Evolutionary conservation across 2,329 filamentous ascomycete species (phyloP).

Genomic region (Aspergillus ruber): DNA sequence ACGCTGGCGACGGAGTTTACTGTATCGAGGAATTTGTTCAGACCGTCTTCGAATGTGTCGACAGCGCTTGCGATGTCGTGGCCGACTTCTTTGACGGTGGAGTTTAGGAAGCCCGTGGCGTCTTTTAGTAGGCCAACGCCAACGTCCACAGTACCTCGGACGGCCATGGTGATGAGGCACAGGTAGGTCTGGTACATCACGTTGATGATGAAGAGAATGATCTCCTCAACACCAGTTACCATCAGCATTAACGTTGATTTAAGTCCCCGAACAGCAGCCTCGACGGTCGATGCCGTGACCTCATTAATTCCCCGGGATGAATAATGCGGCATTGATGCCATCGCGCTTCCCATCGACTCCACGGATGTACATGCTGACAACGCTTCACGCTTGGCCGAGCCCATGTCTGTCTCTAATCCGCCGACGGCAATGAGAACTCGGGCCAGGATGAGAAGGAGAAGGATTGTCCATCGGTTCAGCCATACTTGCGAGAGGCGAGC

Average conservation of each 20-base stretch:
- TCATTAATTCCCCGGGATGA: constrained; percentile 84
- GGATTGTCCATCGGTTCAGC: constrained; percentile 95
- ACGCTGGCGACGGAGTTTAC: constrained; percentile 54
- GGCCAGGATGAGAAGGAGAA: constrained; percentile 77
- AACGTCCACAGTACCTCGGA: constrained; percentile 70
- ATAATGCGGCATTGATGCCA: constrained; percentile 98
- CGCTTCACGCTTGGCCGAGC: constrained; percentile 70
- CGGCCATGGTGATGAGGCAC: constrained; percentile 77
- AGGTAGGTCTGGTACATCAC: constrained; percentile 85
- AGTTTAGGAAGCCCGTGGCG: constrained; percentile 55
- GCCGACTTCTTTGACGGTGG: constrained; percentile 42
- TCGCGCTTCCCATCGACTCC: constrained; percentile 84
- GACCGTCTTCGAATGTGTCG: constrained; percentile 47
- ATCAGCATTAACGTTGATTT: constrained; percentile 72
- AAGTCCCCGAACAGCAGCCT: constrained; percentile 71
- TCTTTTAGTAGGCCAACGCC: constrained; percentile 57
- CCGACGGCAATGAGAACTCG: constrained; percentile 71
- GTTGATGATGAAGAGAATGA: constrained; percentile 88
- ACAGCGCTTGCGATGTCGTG: constrained; percentile 39
- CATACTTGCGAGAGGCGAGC: constrained; percentile 90
- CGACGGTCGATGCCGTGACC: constrained; percentile 71
- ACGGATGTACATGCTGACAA: constrained; percentile 85
- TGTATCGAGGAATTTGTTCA: constrained; percentile 46
- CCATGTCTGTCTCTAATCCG: constrained; percentile 66
- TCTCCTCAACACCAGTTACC: constrained; percentile 75